phyloP scores from a whole-genome alignment of 768 basidiomycete genomes.

The Roridomyces roridus region DNA sequence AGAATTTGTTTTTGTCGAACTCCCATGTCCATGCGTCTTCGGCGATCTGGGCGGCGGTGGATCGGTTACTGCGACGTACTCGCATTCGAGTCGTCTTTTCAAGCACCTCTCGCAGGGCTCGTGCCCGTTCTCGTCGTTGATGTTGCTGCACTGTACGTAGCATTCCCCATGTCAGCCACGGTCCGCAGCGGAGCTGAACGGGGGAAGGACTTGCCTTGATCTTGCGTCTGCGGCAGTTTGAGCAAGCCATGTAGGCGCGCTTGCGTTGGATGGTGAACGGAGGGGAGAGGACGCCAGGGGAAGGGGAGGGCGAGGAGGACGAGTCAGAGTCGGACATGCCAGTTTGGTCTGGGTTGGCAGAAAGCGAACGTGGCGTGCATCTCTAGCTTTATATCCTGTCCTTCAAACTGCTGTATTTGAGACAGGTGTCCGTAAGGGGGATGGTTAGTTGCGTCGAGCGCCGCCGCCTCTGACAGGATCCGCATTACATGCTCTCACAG shows the following conservation, averaged over 20 bases:
- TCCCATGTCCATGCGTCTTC: no score
- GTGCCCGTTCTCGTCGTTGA: background rate
- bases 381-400: background rate
- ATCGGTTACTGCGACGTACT: slow-evolving; percentile 1
- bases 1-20: no score
- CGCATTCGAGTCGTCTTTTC: slow-evolving; percentile 4
- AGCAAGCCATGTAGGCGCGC: slow-evolving; percentile 6
- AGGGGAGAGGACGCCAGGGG: background rate
- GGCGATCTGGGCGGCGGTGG: background rate
- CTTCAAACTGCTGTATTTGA: background rate
- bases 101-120: slow-evolving; percentile 10
- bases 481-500: no score
- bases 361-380: no score
- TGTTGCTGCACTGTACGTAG: background rate
- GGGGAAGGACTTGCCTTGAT: slow-evolving; percentile 2
- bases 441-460: no score
- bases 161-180: background rate
- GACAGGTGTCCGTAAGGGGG: no score
- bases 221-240: slow-evolving; percentile 7
- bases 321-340: background rate
- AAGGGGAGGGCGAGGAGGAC: background rate
- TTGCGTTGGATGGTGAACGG: slow-evolving; percentile 7
- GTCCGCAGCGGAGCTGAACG: background rate
- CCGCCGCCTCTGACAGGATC: no score
- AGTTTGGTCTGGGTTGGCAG: no score